A percentile compares a stretch with the other conserved stretches of the same genome.
Evolutionary conservation across 306 rosid species (phyloP).

Genomic region (Casuarina cunninghamiana): DNA sequence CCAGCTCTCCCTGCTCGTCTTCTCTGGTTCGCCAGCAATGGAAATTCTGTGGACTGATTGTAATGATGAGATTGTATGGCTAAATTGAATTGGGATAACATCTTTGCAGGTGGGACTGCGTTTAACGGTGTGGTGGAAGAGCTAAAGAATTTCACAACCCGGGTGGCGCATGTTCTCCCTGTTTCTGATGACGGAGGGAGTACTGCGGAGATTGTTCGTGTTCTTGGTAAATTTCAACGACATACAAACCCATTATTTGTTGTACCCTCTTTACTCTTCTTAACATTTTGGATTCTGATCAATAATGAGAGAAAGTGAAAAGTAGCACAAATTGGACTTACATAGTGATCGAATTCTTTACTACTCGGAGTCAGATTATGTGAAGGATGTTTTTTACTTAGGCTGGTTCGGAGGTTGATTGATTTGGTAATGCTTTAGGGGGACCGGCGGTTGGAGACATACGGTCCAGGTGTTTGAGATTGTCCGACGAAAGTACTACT

Average conservation of each 20-base stretch:
- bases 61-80: neutral
- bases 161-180: slow-evolving; percentile 97
- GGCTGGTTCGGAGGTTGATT: slow-evolving; percentile 3
- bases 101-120: slow-evolving; percentile 71
- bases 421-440: slow-evolving; percentile 38
- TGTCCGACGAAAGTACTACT: slow-evolving; percentile 77
- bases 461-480: slow-evolving; percentile 88
- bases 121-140: slow-evolving; percentile 90
- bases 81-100: neutral
- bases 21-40: slow-evolving; percentile 43
- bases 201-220: slow-evolving; percentile 96
- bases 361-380: neutral
- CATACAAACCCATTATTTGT: neutral
- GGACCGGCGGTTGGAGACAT: slow-evolving; percentile 99
- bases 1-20: slow-evolving; percentile 75
- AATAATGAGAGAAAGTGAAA: neutral
- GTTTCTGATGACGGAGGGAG: slow-evolving; percentile 98
- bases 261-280: too few relatives aligned
- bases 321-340: too few relatives aligned
- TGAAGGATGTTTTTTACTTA: neutral
- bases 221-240: slow-evolving; percentile 49
- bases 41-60: neutral
- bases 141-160: slow-evolving; percentile 69
- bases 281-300: neutral
- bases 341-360: too few relatives aligned